phyloP scores from a whole-genome alignment of 495 filamentous ascomycete species.

The Penicillium robsamsonii region DNA sequence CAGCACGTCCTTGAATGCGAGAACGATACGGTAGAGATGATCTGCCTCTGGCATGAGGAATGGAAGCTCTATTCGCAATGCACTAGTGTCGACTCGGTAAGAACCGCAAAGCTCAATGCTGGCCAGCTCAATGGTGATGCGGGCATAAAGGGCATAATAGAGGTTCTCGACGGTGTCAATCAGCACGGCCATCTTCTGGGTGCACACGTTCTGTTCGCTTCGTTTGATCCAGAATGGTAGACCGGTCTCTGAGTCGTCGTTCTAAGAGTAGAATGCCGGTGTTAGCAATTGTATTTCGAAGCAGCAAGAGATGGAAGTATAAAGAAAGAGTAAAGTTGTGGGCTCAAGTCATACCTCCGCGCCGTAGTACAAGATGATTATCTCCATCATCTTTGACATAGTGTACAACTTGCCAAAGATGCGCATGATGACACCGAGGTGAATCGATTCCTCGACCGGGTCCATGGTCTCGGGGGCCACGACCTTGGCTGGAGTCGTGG shows the following conservation, averaged over 20 bases:
- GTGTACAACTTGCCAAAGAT: slow-evolving; percentile 37
- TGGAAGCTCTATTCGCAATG: slow-evolving; percentile 4
- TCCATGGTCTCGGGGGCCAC: slow-evolving; percentile 21
- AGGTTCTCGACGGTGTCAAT: slow-evolving; percentile 36
- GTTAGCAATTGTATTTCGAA: background rate
- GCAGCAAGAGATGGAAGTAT: background rate
- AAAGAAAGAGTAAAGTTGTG: background rate
- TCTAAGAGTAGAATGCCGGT: slow-evolving; percentile 15
- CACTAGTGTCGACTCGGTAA: slow-evolving; percentile 23
- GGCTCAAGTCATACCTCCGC: slow-evolving; percentile 29
- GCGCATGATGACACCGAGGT: slow-evolving; percentile 23
- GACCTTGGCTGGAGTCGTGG: slow-evolving; percentile 7
- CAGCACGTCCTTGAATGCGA: slow-evolving; percentile 34
- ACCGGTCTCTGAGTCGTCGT: slow-evolving; percentile 27
- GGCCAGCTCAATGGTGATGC: slow-evolving; percentile 39
- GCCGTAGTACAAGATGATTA: slow-evolving; percentile 34
- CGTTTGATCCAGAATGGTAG: slow-evolving; percentile 30
- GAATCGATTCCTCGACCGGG: slow-evolving; percentile 17
- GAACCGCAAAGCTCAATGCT: slow-evolving; percentile 36
- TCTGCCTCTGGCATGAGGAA: slow-evolving; percentile 32
- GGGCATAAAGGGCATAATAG: slow-evolving; percentile 38
- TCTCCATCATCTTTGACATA: slow-evolving; percentile 37
- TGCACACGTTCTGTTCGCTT: slow-evolving; percentile 28
- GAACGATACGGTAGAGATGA: slow-evolving; percentile 34
- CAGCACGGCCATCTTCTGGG: slow-evolving; percentile 25